phyloP scores from a whole-genome alignment of 495 filamentous ascomycete genomes.

The Hypomontagnella monticulosa region DNA sequence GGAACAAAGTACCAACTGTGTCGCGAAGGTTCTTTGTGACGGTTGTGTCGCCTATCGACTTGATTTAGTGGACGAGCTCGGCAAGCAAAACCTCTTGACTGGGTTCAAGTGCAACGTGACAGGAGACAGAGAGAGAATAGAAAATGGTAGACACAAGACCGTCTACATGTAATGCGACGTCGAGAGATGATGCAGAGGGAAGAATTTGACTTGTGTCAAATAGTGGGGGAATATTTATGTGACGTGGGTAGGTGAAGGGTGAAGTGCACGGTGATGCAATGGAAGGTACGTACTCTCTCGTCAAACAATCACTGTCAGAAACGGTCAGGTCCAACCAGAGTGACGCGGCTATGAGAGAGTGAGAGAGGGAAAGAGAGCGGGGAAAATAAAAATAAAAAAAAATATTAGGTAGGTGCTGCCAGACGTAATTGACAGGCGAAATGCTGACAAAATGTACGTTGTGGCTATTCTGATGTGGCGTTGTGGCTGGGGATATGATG shows the following conservation, averaged over 20 bases:
- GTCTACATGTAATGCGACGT: conserved; percentile 9
- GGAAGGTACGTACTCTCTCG: conserved; percentile 40
- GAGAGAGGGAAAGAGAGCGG: conserved; percentile 22
- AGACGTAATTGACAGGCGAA: conserved; percentile 49
- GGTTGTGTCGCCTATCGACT: conserved; percentile 32
- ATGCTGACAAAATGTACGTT: conserved; percentile 46
- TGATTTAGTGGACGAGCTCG: conserved; percentile 30
- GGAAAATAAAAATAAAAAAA: conserved; percentile 21
- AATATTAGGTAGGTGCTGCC: conserved; percentile 16
- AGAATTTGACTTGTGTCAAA: conserved; percentile 38
- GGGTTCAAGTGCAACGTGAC: conserved; percentile 22
- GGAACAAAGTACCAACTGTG: conserved; percentile 38
- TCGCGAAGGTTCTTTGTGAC: conserved; percentile 15
- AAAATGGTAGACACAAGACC: neutral
- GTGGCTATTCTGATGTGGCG: conserved; percentile 45
- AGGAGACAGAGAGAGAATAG: neutral
- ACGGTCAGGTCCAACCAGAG: conserved; percentile 29
- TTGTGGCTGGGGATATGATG: conserved; percentile 50
- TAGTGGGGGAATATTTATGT: neutral
- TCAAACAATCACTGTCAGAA: conserved; percentile 27
- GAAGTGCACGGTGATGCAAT: too few relatives aligned
- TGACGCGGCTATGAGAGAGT: conserved; percentile 29
- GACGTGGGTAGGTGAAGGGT: conserved; percentile 25
- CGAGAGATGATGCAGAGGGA: conserved; percentile 31
- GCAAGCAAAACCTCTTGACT: conserved; percentile 22